phyloP scores from a whole-genome alignment of 495 filamentous ascomycete genomes.

The Glutinoglossum americanum region DNA sequence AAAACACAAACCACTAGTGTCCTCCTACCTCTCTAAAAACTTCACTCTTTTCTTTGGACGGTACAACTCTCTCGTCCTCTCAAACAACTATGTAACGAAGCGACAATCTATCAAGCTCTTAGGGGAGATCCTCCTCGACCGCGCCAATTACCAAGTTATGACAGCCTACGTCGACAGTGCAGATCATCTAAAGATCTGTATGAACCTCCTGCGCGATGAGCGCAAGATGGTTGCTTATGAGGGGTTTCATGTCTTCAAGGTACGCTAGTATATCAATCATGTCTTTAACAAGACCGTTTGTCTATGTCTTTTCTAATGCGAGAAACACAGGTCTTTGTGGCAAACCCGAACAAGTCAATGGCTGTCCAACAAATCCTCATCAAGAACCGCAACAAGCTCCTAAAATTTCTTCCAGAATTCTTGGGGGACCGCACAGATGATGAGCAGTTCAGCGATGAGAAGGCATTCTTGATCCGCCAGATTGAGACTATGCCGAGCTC shows the following conservation, averaged over 20 bases:
- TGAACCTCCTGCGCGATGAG: constrained; percentile 88
- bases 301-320: background rate
- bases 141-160: constrained; percentile 96
- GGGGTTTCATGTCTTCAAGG: constrained; percentile 97
- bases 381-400: constrained; percentile 79
- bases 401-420: constrained; percentile 77
- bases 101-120: constrained; percentile 94
- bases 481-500: constrained; percentile 31
- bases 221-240: constrained; percentile 98
- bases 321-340: constrained; percentile 61
- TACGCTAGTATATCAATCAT: constrained; percentile 14
- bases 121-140: constrained; percentile 82
- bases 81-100: constrained; percentile 93
- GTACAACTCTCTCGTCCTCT: constrained; percentile 79
- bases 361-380: constrained; percentile 86
- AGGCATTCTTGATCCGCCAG: constrained; percentile 87
- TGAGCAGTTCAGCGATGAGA: constrained; percentile 96
- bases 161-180: constrained; percentile 86
- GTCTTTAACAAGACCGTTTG: background rate
- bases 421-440: constrained; percentile 90
- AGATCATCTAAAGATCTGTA: constrained; percentile 90
- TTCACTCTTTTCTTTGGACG: constrained; percentile 76
- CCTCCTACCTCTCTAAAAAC: constrained; percentile 65
- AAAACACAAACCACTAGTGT: constrained; percentile 74
- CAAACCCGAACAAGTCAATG: constrained; percentile 86